These are phyloP conservation scores for Magnolia kwangsiensis DNA, from an alignment of 164 flowering plant genomes.

Conservation along the genomic window DNA sequence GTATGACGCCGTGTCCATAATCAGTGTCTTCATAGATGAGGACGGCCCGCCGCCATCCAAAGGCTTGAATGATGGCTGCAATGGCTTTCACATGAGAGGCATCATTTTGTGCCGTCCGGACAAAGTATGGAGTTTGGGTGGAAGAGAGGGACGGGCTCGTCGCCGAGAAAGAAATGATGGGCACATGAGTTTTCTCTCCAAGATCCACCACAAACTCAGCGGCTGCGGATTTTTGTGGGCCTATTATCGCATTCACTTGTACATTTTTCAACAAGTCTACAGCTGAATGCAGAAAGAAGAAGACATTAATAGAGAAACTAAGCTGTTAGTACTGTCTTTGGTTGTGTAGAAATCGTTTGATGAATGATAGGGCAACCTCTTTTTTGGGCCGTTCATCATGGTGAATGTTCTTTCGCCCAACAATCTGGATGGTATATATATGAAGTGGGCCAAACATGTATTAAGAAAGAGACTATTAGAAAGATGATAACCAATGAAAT, in stretches of 20 bases:
- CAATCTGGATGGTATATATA: no score
- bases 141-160: slow-evolving; percentile 21
- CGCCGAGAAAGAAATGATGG: slow-evolving; percentile 24
- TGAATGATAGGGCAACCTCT: no score
- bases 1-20: slow-evolving; percentile 18
- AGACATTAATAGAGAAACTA: background rate
- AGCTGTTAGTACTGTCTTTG: background rate
- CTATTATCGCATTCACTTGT: slow-evolving; percentile 17
- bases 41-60: slow-evolving; percentile 20
- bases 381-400: no score
- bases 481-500: no score
- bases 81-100: slow-evolving; percentile 19
- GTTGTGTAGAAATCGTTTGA: background rate
- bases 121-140: slow-evolving; percentile 18
- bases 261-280: slow-evolving; percentile 18
- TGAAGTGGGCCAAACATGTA: no score
- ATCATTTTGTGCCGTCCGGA: slow-evolving; percentile 16
- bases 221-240: slow-evolving; percentile 14
- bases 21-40: slow-evolving; percentile 21
- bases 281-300: slow-evolving; percentile 5
- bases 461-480: no score
- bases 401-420: no score
- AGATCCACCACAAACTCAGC: slow-evolving; percentile 14
- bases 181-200: slow-evolving; percentile 23
- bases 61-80: slow-evolving; percentile 14